Evolutionary conservation across 2,329 filamentous ascomycete genomes (phyloP), one percentile per base, ranked within the genome.

Genomic region (Hawksworthiomyces lignivorus): DNA sequence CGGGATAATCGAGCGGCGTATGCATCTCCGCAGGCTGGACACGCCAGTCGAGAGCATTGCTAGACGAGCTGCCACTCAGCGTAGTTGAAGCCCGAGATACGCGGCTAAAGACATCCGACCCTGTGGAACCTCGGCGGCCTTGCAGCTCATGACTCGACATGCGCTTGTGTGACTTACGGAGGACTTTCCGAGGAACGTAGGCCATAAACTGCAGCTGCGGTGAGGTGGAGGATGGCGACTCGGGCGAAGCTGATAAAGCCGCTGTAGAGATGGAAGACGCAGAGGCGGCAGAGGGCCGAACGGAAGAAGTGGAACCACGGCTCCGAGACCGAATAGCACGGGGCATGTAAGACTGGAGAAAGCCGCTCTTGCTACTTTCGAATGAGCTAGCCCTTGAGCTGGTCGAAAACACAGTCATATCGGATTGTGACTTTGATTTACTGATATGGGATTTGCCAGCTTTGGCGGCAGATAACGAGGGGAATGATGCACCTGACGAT

Each of bases 1-100:
- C 47, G n/a, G 32, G 37, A 11, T 26, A 42, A 52, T 74, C 73
- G 27, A 77, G 59, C 14, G 66, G 56, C 3, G 69, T 69, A 37
- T 64, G 64, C 18, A 54, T 54, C 44, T 60, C 56, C 21, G 62
- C 52, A 7, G 52, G 42, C 35, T 62, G 60, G 5, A 51, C 41
- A 17, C 48, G 48, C 58, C 61, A 62, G 44, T 62, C 57, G 36
- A 62, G 48, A n/a, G 50, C 51, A 31, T 53, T 53, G 24, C 52
- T 50, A 7, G 44, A 47, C 19, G 55, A 55, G 38, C 52, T 54
- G 29, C 53, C 48, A 36, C 56, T 58, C 26, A 53, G 24, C 11
- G 51, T 52, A 12, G 50, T 57, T 24, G 52, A 54, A 6, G 51
- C 51, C 29, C 40, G 52, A 33, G 51, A 57, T 17, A 52, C 31